Evolutionary conservation across 352 stramenopile genomes (phyloP), one percentile per base, ranked within the genome.

Genomic region (Globisporangium okanoganense): DNA sequence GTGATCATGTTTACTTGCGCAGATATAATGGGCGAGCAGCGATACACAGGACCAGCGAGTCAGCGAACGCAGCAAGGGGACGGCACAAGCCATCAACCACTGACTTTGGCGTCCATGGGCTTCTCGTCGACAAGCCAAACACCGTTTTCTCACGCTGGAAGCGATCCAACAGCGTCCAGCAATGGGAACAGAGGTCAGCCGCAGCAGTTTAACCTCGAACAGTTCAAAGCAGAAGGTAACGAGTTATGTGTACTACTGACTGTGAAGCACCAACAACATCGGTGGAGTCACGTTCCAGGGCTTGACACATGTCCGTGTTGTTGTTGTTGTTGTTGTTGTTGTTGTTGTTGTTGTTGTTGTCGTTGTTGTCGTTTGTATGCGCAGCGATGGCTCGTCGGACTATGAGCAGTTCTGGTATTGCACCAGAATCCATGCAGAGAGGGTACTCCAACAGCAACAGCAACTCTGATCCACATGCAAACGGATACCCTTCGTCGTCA

Each of bases 181-280:
- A 53, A 48, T 6, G 5, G 5, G 31, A 8, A 24, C 9, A 38
- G 44, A 45, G 20, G 31, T 0, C 44, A 62, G 8, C 44, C 27
- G n/a, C 36, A 51, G 25, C 41, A 24, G 1, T 41, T 69, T 24
- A 59, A 61, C 36, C 52, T 67, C 8, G 62, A 72, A 41, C 59
- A 72, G 41, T 56, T 72, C 58, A 67, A 75, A 56, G 45, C 69
- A 10, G 60, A 74, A 48, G 64, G 70, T 67, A 61, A 20, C 44
- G 20, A n/a, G 36, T 18, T 2, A 3, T 44, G 16, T 18, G 4
- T 10, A 18, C 10, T 18, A 20, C 20, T 44, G 38, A 14, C 29
- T 33, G 29, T 33, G 29, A 33, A 33, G 29, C 29, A 6, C 29
- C 29, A 33, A 33, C 29, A n/a, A 9, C 16, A 44, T 38, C 3